Percentiles rank a stretch among this genome's conserved stretches.
Evolutionary conservation across 2,329 filamentous ascomycete genomes (phyloP).

Genomic region (Endothia cerciana): DNA sequence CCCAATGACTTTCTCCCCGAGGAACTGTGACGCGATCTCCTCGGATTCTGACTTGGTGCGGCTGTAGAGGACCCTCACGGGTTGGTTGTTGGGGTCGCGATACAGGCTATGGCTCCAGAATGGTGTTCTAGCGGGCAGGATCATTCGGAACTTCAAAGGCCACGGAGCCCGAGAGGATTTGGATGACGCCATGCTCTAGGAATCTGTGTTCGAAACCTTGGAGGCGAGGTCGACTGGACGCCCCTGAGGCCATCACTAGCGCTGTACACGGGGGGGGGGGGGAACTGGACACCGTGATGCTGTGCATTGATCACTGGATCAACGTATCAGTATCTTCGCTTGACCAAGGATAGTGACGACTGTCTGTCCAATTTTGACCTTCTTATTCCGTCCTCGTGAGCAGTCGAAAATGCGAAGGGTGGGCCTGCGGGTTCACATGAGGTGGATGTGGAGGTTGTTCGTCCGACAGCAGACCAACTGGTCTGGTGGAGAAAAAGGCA

Average conservation of each 20-base stretch:
- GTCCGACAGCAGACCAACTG: background rate
- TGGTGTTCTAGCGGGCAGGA: background rate
- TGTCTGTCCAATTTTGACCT: background rate
- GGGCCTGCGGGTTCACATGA: background rate
- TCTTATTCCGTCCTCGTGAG: background rate
- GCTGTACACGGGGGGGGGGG: background rate
- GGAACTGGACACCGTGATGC: background rate
- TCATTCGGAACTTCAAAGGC: constrained; percentile 32
- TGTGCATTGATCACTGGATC: background rate
- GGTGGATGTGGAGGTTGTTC: background rate
- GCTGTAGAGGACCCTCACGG: constrained; percentile 78
- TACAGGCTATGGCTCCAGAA: constrained; percentile 75
- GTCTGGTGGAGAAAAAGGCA: background rate
- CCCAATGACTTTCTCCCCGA: constrained; percentile 72
- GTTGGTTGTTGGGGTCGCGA: constrained; percentile 51
- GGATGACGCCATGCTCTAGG: background rate
- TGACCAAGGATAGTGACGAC: background rate
- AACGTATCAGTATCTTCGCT: background rate
- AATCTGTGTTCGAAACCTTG: background rate
- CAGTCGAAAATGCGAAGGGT: background rate
- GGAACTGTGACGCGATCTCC: constrained; percentile 67
- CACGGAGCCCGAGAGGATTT: constrained; percentile 26
- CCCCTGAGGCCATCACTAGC: background rate
- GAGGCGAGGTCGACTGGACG: too few species aligned
- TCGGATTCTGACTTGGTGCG: constrained; percentile 70